phyloP scores from a whole-genome alignment of 306 rosid genomes.

The Vigna mungo region DNA sequence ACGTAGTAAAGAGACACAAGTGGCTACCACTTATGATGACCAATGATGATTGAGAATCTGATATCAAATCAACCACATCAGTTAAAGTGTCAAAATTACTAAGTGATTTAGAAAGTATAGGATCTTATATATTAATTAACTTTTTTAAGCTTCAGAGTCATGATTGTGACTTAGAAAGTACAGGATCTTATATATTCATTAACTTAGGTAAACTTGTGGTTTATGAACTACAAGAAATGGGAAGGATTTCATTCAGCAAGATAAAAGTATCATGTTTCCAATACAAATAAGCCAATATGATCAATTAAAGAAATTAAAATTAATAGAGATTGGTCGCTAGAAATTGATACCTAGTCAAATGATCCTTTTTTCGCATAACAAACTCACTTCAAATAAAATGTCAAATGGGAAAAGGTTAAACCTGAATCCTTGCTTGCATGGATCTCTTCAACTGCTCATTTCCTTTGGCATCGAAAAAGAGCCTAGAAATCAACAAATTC shows the following conservation, averaged over 20 bases:
- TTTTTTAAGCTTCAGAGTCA: conserved; percentile 25
- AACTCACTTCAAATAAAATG: conserved; percentile 21
- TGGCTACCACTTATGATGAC: no score
- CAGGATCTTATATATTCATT: conserved; percentile 7
- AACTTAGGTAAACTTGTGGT: conserved; percentile 2
- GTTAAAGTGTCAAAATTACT: conserved; percentile 4
- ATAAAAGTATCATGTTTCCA: conserved; percentile 35
- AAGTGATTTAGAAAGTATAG: conserved; percentile 16
- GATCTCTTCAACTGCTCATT: conserved; percentile 63
- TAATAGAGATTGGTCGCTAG: not conserved
- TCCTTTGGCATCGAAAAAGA: conserved; percentile 84
- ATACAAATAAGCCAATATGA: conserved; percentile 27
- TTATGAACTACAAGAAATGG: conserved; percentile 24
- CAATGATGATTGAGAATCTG: not conserved
- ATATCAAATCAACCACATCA: conserved; percentile 10
- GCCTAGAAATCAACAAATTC: conserved; percentile 86
- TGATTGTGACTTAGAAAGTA: conserved; percentile 21
- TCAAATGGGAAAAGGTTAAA: conserved; percentile 43
- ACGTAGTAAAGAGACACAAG: no score
- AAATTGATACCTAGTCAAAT: conserved; percentile 28
- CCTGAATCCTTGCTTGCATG: conserved; percentile 82
- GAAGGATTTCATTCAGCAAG: conserved; percentile 7
- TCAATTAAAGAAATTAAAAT: conserved; percentile 14
- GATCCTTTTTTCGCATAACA: conserved; percentile 2
- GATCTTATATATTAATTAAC: conserved; percentile 7